Evolutionary conservation across 108 stramenopile species (phyloP).

Genomic region (Cylindrotheca closterium): DNA sequence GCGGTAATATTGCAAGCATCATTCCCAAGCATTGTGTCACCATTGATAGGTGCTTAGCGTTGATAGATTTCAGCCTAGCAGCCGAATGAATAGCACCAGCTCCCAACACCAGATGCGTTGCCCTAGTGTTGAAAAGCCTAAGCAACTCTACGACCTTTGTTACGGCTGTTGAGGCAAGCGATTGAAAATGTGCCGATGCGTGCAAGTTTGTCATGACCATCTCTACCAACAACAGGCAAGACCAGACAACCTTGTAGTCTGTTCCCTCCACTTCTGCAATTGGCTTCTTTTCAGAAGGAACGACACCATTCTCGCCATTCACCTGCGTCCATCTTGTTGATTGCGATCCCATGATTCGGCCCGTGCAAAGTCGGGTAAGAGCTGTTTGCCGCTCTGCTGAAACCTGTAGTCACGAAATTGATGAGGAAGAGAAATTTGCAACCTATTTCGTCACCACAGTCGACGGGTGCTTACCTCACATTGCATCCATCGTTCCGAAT

Average conservation of each 20-base stretch:
- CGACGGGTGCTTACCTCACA: conserved; percentile 66
- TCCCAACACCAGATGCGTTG: conserved; percentile 90
- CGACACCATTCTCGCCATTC: conserved; percentile 12
- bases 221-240: conserved; percentile 90
- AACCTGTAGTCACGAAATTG: conserved; percentile 36
- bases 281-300: conserved; percentile 51
- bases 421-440: neutral
- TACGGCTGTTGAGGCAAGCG: conserved; percentile 83
- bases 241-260: conserved; percentile 91
- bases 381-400: conserved; percentile 74
- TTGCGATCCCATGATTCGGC: conserved; percentile 57
- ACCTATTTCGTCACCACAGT: neutral
- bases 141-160: conserved; percentile 85
- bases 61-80: conserved; percentile 88
- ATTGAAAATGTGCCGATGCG: conserved; percentile 81
- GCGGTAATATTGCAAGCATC: conserved; percentile 83
- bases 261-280: conserved; percentile 82
- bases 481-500: conserved; percentile 92
- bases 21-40: conserved; percentile 91
- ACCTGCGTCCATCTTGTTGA: neutral
- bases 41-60: conserved; percentile 93
- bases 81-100: conserved; percentile 93
- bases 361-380: conserved; percentile 74
- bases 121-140: conserved; percentile 89
- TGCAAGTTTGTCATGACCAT: conserved; percentile 84